Base-by-base conservation (phyloP, 2,329 filamentous ascomycete species). In the Penicillium olsonii region DNA sequence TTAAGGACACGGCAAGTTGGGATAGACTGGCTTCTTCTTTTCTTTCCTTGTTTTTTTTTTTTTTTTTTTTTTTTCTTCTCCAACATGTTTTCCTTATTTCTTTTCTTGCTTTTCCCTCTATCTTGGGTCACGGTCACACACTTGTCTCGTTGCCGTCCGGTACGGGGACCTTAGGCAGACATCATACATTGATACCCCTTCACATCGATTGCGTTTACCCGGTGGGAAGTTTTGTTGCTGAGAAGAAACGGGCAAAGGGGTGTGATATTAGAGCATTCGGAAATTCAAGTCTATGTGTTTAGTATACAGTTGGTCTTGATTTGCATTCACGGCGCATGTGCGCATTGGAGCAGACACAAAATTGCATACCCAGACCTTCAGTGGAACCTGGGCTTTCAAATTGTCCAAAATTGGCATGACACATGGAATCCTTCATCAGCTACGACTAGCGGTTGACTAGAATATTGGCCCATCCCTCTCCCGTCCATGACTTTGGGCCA, bases 101-200 rank as follows among this genome's bases (percentile, higher is more conserved):
- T 27, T 46, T 43, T 50, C 42, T 51, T 49, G 35, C 39, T 55
- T 24, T 53, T 53, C 29, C 29, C 47, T 12, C 20, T 10, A 15
- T 15, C 29, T 17, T 40, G 37, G 27, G 26, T 15, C 24, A 33
- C 20, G 14, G 9, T 41, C 37, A n/a, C n/a, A n/a, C n/a, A n/a
- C 43, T 33, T 50, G 43, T 47, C 37, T 24, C 37, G 26, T 55
- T 54, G 52, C 44, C 35, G 55, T 45, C 48, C 55, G 41, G 50
- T 48, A 52, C 40, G 44, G 52, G 58, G 54, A 54, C 52, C 39
- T 48, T 41, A 42, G 44, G 45, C 50, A 53, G 54, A 57, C 50
- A 50, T 56, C 48, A 54, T 50, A 56, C 61, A 54, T 65, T 65
- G 65, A 68, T 68, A 68, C 65, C 65, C 65, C 62, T 56, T 52